A percentile compares a stretch with the other conserved stretches of the same genome.
These are phyloP conservation scores for Echeveria elegans DNA, from an alignment of 164 flowering plant species.

Conservation along the genomic window DNA sequence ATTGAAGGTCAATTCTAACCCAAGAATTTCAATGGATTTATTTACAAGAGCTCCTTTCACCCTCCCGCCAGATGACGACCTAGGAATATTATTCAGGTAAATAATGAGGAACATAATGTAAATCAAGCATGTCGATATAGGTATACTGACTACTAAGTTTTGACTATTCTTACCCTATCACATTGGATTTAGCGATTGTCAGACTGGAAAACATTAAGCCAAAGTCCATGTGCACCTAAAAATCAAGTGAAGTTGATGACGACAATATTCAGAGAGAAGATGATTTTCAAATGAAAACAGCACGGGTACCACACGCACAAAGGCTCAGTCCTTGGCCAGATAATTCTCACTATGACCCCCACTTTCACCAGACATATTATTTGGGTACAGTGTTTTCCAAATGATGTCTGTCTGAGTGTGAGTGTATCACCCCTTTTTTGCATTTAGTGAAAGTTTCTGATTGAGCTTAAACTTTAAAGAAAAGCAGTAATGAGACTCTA, in stretches of 20 bases:
- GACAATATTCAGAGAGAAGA: not conserved
- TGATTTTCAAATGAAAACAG: not conserved
- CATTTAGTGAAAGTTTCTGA: not conserved
- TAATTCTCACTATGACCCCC: not conserved
- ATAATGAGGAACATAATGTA: not conserved
- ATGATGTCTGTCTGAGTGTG: no score
- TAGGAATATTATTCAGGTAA: conserved; percentile 14
- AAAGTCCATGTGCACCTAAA: conserved; percentile 41
- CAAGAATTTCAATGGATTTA: conserved; percentile 53
- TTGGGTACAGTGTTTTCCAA: no score
- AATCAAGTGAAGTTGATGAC: conserved; percentile 9
- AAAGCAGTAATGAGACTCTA: not conserved
- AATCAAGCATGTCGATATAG: not conserved
- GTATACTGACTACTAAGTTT: conserved; percentile 3
- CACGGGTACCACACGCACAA: no score
- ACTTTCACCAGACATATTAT: not conserved
- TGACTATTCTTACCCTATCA: conserved; percentile 35
- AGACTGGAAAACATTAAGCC: conserved; percentile 73
- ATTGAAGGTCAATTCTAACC: conserved; percentile 58
- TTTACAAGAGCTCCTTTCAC: conserved; percentile 47
- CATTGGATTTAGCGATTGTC: conserved; percentile 46
- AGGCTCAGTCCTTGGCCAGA: no score
- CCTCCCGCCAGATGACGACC: conserved; percentile 31
- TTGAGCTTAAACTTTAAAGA: not conserved
- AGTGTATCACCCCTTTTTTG: no score